These are phyloP conservation scores for Dentipellis sp. DNA, from an alignment of 768 basidiomycete species.

Conservation along the genomic window DNA sequence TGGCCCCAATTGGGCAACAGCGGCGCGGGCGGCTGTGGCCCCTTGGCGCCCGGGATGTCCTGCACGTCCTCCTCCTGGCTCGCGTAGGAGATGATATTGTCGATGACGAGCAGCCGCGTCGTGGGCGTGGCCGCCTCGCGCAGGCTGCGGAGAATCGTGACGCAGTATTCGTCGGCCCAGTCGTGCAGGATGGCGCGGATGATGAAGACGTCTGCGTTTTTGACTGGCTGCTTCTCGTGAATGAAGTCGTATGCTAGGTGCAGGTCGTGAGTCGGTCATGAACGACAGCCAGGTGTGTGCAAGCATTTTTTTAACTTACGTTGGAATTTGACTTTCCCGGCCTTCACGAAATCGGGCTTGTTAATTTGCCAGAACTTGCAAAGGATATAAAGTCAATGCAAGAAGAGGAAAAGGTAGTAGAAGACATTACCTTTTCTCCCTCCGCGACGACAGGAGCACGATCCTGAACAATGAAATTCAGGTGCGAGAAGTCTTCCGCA, in stretches of 20 bases:
- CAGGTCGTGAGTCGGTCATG: background rate
- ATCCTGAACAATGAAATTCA: conserved; percentile 48
- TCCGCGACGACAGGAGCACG: background rate
- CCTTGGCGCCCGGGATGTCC: conserved; percentile 9
- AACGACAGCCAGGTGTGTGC: conserved; percentile 4
- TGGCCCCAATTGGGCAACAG: conserved; percentile 18
- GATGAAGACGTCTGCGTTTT: conserved; percentile 28
- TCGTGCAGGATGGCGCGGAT: conserved; percentile 27
- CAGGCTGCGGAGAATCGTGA: conserved; percentile 18
- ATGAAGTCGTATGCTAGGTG: background rate
- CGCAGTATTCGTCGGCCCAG: conserved; percentile 24
- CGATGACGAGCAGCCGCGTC: conserved; percentile 20
- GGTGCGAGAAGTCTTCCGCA: conserved; percentile 27
- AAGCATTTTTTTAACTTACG: conserved; percentile 1
- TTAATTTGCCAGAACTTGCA: background rate
- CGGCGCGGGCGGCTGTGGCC: conserved; percentile 14
- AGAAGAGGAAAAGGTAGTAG: background rate
- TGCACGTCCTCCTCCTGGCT: conserved; percentile 12
- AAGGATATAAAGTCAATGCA: background rate
- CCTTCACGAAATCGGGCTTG: background rate
- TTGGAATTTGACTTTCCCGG: background rate
- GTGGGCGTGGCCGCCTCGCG: conserved; percentile 15
- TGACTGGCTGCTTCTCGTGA: conserved; percentile 24
- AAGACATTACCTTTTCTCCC: background rate
- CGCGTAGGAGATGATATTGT: conserved; percentile 16